Percentiles rank a stretch among this genome's conserved stretches.
These are phyloP conservation scores for Phaeosphaeria sp. DNA, from an alignment of 2,329 filamentous ascomycete genomes.

Conservation along the genomic window DNA sequence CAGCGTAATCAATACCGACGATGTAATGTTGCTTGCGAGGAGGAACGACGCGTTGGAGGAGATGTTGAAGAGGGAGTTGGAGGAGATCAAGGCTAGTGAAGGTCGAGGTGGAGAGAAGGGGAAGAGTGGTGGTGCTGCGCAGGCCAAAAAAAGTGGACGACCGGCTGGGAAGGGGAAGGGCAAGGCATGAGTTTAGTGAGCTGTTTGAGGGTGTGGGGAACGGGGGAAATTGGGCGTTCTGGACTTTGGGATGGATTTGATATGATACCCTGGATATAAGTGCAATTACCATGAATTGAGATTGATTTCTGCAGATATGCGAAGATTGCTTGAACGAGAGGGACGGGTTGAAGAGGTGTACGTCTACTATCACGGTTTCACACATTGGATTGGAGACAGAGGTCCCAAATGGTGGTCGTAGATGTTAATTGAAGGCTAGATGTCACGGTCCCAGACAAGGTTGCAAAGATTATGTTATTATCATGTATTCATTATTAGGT, in stretches of 20 bases:
- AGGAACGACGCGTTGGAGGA: constrained; percentile 84
- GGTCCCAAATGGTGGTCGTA: too few species aligned
- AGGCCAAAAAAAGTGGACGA: constrained; percentile 11
- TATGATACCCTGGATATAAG: constrained; percentile 12
- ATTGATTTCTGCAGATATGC: too few species aligned
- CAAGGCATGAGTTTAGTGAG: constrained; percentile 4
- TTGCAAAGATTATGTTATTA: neutral
- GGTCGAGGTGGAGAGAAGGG: constrained; percentile 26
- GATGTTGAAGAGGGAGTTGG: constrained; percentile 74
- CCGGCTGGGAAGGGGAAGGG: constrained; percentile 26
- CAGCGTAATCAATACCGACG: constrained; percentile 79
- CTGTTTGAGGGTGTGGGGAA: neutral
- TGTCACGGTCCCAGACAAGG: too few species aligned
- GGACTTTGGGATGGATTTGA: constrained; percentile 2
- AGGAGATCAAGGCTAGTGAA: constrained; percentile 51
- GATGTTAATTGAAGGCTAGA: too few species aligned
- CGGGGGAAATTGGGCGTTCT: neutral
- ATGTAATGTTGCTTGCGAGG: constrained; percentile 85
- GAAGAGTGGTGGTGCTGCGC: constrained; percentile 6
- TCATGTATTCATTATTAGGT: constrained; percentile 16
- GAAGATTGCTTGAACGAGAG: too few species aligned
- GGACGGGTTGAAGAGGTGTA: too few species aligned
- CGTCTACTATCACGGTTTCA: too few species aligned
- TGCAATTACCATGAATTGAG: too few species aligned
- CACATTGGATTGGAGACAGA: too few species aligned